A percentile compares a stretch with the other conserved stretches of the same genome.
phyloP scores from a whole-genome alignment of 805 yeast species.

The Maudiozyma saulgeensis region DNA sequence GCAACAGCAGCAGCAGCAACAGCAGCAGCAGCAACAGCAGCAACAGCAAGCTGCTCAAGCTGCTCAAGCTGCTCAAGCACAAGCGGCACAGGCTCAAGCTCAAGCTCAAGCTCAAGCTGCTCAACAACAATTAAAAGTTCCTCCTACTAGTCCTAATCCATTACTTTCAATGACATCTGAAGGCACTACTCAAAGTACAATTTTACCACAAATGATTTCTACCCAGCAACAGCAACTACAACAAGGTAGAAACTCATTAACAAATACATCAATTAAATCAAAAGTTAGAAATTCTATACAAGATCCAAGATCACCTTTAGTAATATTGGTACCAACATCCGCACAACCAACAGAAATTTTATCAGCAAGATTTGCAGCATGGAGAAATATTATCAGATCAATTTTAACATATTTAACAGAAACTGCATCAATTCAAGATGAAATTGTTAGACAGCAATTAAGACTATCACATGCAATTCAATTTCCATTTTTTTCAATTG shows the following conservation, averaged over 20 bases:
- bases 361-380: constrained; percentile 74
- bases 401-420: constrained; percentile 68
- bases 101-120: not conserved
- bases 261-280: constrained; percentile 8
- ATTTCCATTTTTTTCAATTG: constrained; percentile 29
- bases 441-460: constrained; percentile 71
- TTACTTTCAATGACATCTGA: constrained; percentile 2
- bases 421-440: constrained; percentile 79
- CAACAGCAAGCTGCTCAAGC: constrained; percentile 1
- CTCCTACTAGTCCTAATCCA: not conserved
- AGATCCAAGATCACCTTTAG: constrained; percentile 43
- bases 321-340: constrained; percentile 43
- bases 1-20: constrained; percentile 6
- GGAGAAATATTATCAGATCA: constrained; percentile 74
- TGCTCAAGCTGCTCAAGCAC: constrained; percentile 7
- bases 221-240: constrained; percentile 1
- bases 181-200: constrained; percentile 1
- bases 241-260: constrained; percentile 10
- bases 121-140: constrained; percentile 1
- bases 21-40: constrained; percentile 2
- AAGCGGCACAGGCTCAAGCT: constrained; percentile 2
- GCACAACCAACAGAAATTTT: constrained; percentile 81
- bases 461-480: constrained; percentile 71
- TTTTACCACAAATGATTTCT: not conserved
- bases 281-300: constrained; percentile 11